Base-by-base conservation (phyloP, 768 basidiomycete species). In the Kwoniella sp. region DNA sequence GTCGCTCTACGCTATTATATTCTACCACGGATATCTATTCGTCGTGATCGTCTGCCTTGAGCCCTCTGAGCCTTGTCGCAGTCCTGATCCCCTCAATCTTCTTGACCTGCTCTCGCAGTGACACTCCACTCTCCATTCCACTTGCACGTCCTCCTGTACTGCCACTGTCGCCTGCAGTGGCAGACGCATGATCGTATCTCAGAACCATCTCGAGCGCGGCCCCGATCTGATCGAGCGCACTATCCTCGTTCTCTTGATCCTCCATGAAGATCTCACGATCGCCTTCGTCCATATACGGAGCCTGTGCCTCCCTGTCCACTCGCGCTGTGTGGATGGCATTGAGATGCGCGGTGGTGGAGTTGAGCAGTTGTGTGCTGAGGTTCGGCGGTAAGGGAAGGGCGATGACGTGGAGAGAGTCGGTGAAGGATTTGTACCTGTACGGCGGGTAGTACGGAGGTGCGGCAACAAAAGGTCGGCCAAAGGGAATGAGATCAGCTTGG, bases 391-490 rank as follows among this genome's bases (percentile, higher is more conserved):
- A 48, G 11, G 69, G 65, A 7, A 55, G 45, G 20, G 60, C 38
- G 26, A 70, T 65, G 22, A 73, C 72, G 48, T 64, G 66, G 25
- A 71, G n/a, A 2, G 69, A 68, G 58, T 73, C 72, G 48, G 63
- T 63, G 45, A 70, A 69, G 12, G 72, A 70, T 67, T 73, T 73
- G 67, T 70, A 73, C 23, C 71, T 72, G 30, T 38, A 23, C 12
- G 7, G 23, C 59, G 22, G 30, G 28, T n/a, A n/a, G 4, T 8
- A 22, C 12, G n/a, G 7, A 22, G 34, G 1, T 20, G 41, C 23
- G 34, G 12, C 61, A 17, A 56, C 0, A 1, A 23, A 25, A 22
- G 28, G 1, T 45, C 17, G 31, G 0, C 4, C 15, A 15, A 4
- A 23, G 12, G 3, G 0, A 30, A 29, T 55, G 25, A 51, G 11